Percentiles rank a stretch among this genome's conserved stretches.
Conservation (phyloP, 495 filamentous ascomycete species). For the Hypoxylon fragiforme region DNA sequence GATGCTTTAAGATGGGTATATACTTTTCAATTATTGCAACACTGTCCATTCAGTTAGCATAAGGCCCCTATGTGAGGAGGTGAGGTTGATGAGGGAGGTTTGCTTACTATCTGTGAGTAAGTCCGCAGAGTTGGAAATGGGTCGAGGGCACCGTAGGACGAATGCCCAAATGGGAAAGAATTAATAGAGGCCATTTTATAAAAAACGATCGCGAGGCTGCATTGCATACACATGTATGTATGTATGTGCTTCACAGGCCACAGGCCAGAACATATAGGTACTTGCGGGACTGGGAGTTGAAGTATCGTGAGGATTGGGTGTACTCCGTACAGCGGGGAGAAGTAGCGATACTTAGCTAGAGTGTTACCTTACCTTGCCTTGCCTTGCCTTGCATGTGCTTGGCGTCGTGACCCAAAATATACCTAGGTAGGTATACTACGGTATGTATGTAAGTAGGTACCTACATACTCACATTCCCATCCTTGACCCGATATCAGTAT, state of each 20-base stretch:
- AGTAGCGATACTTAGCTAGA: constrained; percentile 27
- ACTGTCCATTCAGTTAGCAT: not conserved
- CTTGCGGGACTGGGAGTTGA: constrained; percentile 29
- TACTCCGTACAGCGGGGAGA: constrained; percentile 34
- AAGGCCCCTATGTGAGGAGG: not conserved
- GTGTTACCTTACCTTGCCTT: constrained; percentile 16
- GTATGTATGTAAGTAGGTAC: not conserved
- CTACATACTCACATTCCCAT: not conserved
- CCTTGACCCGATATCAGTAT: too few relatives aligned
- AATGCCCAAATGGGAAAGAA: constrained; percentile 9
- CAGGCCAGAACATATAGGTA: constrained; percentile 29
- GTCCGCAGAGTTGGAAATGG: not conserved
- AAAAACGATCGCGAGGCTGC: constrained; percentile 26
- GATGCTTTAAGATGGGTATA: not conserved
- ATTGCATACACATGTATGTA: too few relatives aligned
- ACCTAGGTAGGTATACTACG: not conserved
- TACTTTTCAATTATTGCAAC: not conserved
- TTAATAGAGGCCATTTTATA: constrained; percentile 19
- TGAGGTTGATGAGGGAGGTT: not conserved
- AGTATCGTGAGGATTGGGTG: constrained; percentile 29
- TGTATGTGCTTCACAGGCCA: constrained; percentile 8
- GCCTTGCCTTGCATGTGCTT: constrained; percentile 27
- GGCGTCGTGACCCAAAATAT: constrained; percentile 24
- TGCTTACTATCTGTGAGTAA: constrained; percentile 2
- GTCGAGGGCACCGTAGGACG: not conserved